Evolutionary conservation across 768 basidiomycete genomes (phyloP), one percentile per base, ranked within the genome.

Genomic region (Leucocoprinus leucothites): DNA sequence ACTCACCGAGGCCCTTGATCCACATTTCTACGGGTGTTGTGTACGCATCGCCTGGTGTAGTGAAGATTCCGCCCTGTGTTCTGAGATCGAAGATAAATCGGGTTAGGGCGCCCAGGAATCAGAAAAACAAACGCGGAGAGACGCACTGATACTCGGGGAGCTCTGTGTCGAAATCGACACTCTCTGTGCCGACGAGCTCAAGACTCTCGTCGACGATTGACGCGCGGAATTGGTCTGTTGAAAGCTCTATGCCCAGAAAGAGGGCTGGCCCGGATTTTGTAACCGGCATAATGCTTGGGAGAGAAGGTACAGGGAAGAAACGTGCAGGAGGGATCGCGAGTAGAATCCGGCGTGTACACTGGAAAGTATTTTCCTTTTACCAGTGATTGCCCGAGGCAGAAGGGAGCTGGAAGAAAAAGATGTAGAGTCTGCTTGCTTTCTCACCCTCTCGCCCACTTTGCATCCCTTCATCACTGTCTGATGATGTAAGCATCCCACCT

Each of bases 1-100:
- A 73, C 86, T 70, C 68, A 91, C 91, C 91, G 48, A 94, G 80
- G 14, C 79, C 87, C 67, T 89, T 91, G 52, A 91, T 84, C 91
- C 91, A 93, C 88, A 93, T 91, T 64, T 94, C 91, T 44, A 94
- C 80, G 1, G 91, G 91, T 6, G 91, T 91, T 36, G 89, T 92
- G 65, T 88, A 91, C 21, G 89, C 89, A 69, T 93, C 90, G 26
- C 89, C 89, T 3, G 88, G 87, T 0, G 88, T 89, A 42, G 88
- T 91, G 69, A 91, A 91, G 56, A 93, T 88, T 4, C 91, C 91
- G 45, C 89, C 89, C 57, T 89, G 86, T 1, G 90, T 94, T 67
- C 91, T 93, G 66, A 14, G 57, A 54, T 43, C 42, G 55, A 46
- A 46, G 16, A 51, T 31, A 59, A 41, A 63, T 52, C 43, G 59